Evolutionary conservation across 768 basidiomycete species (phyloP).

Genomic region (Russula lepida): DNA sequence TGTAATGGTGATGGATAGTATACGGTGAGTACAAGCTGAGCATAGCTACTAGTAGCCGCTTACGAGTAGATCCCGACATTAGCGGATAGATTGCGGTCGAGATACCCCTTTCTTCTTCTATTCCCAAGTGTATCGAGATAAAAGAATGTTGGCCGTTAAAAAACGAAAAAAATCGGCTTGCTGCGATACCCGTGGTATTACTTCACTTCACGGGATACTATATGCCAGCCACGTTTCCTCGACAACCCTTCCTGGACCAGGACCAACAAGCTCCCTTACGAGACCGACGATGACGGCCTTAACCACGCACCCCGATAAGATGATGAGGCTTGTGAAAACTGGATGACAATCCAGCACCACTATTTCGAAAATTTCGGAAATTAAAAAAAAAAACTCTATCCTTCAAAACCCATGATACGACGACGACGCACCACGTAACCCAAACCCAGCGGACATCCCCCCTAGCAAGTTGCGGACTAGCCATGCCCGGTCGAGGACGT

Average conservation of each 20-base stretch:
- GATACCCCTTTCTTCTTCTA: background rate
- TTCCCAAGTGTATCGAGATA: background rate
- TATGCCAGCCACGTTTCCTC: constrained; percentile 75
- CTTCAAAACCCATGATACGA: background rate
- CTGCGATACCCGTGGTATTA: background rate
- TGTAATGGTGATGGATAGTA: background rate
- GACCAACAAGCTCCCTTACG: constrained; percentile 63
- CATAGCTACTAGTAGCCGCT: background rate
- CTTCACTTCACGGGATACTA: constrained; percentile 52
- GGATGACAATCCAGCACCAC: constrained; percentile 77
- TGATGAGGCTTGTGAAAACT: constrained; percentile 62
- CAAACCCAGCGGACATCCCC: constrained; percentile 83
- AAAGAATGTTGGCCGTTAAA: background rate
- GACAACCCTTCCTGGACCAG: constrained; percentile 44
- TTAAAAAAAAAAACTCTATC: background rate
- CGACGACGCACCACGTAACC: constrained; percentile 53
- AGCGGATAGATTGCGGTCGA: background rate
- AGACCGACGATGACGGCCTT: constrained; percentile 57
- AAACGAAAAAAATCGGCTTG: background rate
- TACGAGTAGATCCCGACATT: background rate
- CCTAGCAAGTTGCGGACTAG: constrained; percentile 75
- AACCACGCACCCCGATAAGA: constrained; percentile 61
- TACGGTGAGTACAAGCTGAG: background rate
- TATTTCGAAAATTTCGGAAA: constrained; percentile 25
- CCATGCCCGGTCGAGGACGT: constrained; percentile 75